A percentile compares a stretch with the other conserved stretches of the same genome.
phyloP scores from a whole-genome alignment of 129 eudicot species.

The Artemisia argyi region DNA sequence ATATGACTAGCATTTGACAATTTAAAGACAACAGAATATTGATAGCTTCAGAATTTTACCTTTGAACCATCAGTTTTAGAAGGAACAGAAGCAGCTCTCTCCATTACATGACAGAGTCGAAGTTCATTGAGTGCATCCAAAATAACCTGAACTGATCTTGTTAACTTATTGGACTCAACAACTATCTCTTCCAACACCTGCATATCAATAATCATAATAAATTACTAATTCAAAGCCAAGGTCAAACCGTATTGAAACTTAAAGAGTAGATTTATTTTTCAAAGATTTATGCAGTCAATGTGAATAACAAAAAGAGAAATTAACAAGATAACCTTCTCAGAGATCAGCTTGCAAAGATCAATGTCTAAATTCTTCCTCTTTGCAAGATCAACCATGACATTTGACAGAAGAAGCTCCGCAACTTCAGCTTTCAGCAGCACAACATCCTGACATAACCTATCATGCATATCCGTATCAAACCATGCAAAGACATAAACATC shows the following conservation, averaged over 20 bases:
- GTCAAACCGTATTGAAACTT: slow-evolving; percentile 5
- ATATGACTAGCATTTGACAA: not conserved
- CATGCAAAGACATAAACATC: slow-evolving; percentile 4
- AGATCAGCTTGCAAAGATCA: slow-evolving; percentile 77
- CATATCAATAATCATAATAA: slow-evolving; percentile 9
- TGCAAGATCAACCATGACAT: slow-evolving; percentile 74
- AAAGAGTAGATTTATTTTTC: not conserved
- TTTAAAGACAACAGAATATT: not conserved
- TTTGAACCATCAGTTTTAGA: slow-evolving; percentile 53
- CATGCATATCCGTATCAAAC: slow-evolving; percentile 7
- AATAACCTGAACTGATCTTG: slow-evolving; percentile 75
- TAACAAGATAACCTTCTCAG: slow-evolving; percentile 60
- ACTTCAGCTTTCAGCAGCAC: slow-evolving; percentile 91
- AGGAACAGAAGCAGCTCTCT: slow-evolving; percentile 46
- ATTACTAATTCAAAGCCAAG: not conserved
- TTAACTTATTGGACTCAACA: slow-evolving; percentile 63
- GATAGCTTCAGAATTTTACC: slow-evolving; percentile 43
- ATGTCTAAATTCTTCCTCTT: slow-evolving; percentile 59
- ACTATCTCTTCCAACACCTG: slow-evolving; percentile 84
- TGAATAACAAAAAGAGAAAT: not conserved
- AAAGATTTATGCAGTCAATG: slow-evolving; percentile 5
- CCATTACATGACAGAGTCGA: slow-evolving; percentile 72
- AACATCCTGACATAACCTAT: slow-evolving; percentile 92
- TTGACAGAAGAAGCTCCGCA: slow-evolving; percentile 87
- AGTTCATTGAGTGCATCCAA: slow-evolving; percentile 91